These are phyloP conservation scores for Vinca major DNA, from an alignment of 305 asterid species.

Conservation along the genomic window DNA sequence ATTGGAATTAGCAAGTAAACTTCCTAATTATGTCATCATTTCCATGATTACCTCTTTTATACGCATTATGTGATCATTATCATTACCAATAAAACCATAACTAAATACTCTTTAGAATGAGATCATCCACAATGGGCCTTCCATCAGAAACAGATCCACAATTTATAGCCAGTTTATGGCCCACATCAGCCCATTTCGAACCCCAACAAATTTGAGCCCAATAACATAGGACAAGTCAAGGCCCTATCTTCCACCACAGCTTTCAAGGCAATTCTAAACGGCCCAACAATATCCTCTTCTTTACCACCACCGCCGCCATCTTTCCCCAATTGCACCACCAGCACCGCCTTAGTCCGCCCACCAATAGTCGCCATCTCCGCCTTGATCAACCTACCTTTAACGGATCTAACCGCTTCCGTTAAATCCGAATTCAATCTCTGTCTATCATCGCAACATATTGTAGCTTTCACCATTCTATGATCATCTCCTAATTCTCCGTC, in stretches of 20 bases:
- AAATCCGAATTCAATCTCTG: slow-evolving; percentile 20
- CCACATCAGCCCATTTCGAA: slow-evolving; percentile 5
- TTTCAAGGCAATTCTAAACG: too few relatives aligned
- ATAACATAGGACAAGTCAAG: too few relatives aligned
- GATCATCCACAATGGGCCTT: neutral
- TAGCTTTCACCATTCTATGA: slow-evolving; percentile 13
- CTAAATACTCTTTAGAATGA: too few relatives aligned
- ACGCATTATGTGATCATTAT: neutral
- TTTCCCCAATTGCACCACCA: slow-evolving; percentile 21
- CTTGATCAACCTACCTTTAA: slow-evolving; percentile 23
- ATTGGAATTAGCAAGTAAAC: too few relatives aligned
- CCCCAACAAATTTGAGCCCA: too few relatives aligned
- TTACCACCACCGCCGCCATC: too few relatives aligned
- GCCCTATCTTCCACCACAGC: too few relatives aligned
- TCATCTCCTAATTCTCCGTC: neutral
- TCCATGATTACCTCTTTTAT: too few relatives aligned
- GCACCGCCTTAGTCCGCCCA: slow-evolving; percentile 33
- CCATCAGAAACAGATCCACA: neutral
- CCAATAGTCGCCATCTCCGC: slow-evolving; percentile 36
- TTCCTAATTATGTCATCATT: too few relatives aligned
- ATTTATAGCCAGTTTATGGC: neutral
- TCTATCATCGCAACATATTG: slow-evolving; percentile 31
- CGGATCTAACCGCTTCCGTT: slow-evolving; percentile 18
- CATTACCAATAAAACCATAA: neutral
- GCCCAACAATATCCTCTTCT: too few relatives aligned